Evolutionary conservation across 805 yeast genomes (phyloP), one percentile per base, ranked within the genome.

Genomic region (Ogataea methanolica): DNA sequence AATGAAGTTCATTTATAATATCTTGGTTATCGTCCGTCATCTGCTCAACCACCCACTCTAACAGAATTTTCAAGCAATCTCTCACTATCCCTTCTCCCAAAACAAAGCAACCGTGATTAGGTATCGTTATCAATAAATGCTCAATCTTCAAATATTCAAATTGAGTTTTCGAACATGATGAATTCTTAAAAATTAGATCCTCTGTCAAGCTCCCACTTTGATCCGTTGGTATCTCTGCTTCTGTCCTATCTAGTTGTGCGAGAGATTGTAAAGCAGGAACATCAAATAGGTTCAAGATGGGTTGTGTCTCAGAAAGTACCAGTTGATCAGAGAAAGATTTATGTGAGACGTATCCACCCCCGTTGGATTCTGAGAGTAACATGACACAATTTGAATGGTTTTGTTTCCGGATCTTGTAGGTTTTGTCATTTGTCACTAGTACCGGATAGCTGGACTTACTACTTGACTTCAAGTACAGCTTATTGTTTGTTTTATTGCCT

Each of bases 371-470:
- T 26, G 31, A 9, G 61, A 79, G 60, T 21, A 90, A 51, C 54
- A 89, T 62, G n/a, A 87, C 82, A 5, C 92, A 78, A 63, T 92
- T 90, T 7, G 97, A 86, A 63, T 92, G 97, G 60, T 88, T 88
- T 70, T 86, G 83, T 58, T 85, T 91, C 44, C 88, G 73, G 16
- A 90, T 56, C 40, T 72, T 70, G 78, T 79, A 90, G 0, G 96
- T 85, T 43, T 71, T 64, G 29, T 66, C 53, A 3, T 66, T 55
- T 1, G 92, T 78, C 49, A 91, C 84, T 15, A 89, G 62, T 31
- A 80, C 88, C 8, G 87, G 77, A 39, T 73, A 45, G 37, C 36
- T 55, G n/a, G 26, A 43, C 19, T 15, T 35, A 41, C 23, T 42
- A 31, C 43, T 53, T 39, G 63, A 54, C 45, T 61, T 62, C 37